Percentiles rank a stretch among this genome's conserved stretches.
These are phyloP conservation scores for Mycena sp. DNA, from an alignment of 1,284 basidiomycete genomes.

Conservation along the genomic window DNA sequence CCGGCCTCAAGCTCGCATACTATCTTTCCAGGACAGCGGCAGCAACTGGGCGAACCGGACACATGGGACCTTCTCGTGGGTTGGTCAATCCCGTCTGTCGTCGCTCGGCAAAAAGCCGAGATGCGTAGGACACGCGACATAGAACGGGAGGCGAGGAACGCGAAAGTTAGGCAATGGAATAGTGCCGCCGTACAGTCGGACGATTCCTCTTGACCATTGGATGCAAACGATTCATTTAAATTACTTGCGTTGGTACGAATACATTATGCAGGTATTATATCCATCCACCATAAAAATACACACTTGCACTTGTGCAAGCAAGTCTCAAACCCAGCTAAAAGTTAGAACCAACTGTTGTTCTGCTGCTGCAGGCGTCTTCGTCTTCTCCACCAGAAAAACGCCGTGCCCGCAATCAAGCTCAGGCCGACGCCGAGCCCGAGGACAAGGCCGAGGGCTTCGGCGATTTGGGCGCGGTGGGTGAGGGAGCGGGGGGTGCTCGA, in stretches of 20 bases:
- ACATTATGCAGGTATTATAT: slow-evolving; percentile 17
- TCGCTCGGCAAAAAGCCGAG: slow-evolving; percentile 11
- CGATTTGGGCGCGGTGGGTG: slow-evolving; percentile 42
- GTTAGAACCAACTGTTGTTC: slow-evolving; percentile 30
- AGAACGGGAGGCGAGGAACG: slow-evolving; percentile 7
- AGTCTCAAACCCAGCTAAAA: slow-evolving; percentile 28
- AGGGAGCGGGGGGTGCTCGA: slow-evolving; percentile 31
- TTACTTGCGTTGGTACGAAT: slow-evolving; percentile 8
- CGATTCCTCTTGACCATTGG: background rate
- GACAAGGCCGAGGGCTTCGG: slow-evolving; percentile 52
- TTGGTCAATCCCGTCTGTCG: slow-evolving; percentile 18
- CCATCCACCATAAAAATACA: slow-evolving; percentile 29
- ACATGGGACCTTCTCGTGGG: slow-evolving; percentile 19
- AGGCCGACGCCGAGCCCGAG: slow-evolving; percentile 55
- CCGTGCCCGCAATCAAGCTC: slow-evolving; percentile 44
- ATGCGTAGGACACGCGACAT: slow-evolving; percentile 3
- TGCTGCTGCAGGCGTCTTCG: slow-evolving; percentile 30
- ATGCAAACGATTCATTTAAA: no score
- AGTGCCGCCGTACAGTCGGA: slow-evolving; percentile 4
- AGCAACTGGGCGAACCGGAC: background rate
- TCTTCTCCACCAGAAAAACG: slow-evolving; percentile 49
- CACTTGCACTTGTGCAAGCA: slow-evolving; percentile 22
- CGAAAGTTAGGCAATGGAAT: slow-evolving; percentile 6
- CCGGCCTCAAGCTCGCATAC: background rate
- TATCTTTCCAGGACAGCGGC: background rate